A percentile compares a stretch with the other conserved stretches of the same genome.
These are phyloP conservation scores for Populus ilicifolia DNA, from an alignment of 345 rosid species.

Conservation along the genomic window DNA sequence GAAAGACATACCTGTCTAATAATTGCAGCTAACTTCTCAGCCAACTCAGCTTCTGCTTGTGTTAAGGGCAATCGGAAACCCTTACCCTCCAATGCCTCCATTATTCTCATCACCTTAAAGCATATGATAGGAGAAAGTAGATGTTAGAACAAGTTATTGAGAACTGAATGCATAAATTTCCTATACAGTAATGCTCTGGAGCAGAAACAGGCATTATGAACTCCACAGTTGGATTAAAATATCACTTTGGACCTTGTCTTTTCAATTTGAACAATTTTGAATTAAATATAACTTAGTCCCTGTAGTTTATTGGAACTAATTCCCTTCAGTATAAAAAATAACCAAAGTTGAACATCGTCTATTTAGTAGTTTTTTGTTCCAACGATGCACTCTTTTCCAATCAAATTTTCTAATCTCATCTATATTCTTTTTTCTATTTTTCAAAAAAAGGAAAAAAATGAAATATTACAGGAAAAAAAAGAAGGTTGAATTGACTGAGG, in stretches of 20 bases:
- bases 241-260: background rate
- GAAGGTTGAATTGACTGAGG: background rate
- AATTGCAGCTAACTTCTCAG: constrained; percentile 67
- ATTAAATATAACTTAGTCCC: background rate
- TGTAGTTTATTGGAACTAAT: background rate
- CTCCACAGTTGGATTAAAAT: background rate
- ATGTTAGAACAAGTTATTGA: background rate
- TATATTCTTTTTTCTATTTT: no score
- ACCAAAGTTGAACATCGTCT: background rate
- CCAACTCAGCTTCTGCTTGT: constrained; percentile 85
- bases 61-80: constrained; percentile 80
- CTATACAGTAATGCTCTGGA: background rate
- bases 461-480: no score
- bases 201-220: background rate
- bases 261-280: background rate
- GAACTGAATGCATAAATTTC: background rate
- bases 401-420: background rate
- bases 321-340: background rate
- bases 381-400: no score
- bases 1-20: constrained; percentile 67
- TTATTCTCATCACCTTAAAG: constrained; percentile 74
- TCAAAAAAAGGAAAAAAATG: background rate
- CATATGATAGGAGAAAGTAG: background rate
- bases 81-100: constrained; percentile 87
- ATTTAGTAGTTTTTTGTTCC: background rate